Evolutionary conservation across 1,139 yeast species (phyloP), one percentile per base, ranked within the genome.

Genomic region (Geotrichum carabidarum): DNA sequence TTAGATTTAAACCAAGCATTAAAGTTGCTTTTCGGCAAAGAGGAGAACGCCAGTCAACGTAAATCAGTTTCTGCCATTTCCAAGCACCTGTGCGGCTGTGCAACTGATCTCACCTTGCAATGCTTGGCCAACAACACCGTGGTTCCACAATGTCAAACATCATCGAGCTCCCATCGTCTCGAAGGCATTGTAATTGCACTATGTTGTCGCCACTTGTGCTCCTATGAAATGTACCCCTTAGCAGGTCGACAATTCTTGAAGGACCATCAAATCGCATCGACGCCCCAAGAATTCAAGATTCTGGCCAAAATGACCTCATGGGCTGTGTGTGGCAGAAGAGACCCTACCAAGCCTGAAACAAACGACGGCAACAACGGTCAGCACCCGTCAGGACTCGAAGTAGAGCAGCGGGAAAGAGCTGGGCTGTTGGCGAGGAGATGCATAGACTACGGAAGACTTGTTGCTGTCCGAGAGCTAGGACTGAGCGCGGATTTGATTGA

Each of bases 151-250:
- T 62, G 12, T 56, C 36, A 22, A 51, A 35, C 44, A 49, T 46
- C 44, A 55, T 57, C 27, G 68, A 53, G 12, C 31, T 37, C 48
- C n/a, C 36, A 30, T 9, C 30, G 44, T 31, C 60, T 82, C 53
- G 69, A 72, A 1, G 95, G 94, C 0, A 68, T 86, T 57, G 71
- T 86, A 44, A 87, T 90, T 45, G 97, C 97, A n/a, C 83, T 90
- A 87, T 90, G 97, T 65, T 90, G 97, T 68, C 77, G 97, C 57
- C 97, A 90, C 65, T 83, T 84, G n/a, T 90, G 97, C 65, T 78
- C 68, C 64, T 85, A 45, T 65, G 84, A 63, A 74, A 80, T 54
- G 71, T 80, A 67, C 76, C 86, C 58, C 46, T 62, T 62, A 4
- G 81, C 65, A 56, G 73, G 83, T 42, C 62, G 66, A 8, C 72